A percentile compares a stretch with the other conserved stretches of the same genome.
Evolutionary conservation across 129 eudicot species (phyloP).

Genomic region (Chrysanthemum seticuspe): DNA sequence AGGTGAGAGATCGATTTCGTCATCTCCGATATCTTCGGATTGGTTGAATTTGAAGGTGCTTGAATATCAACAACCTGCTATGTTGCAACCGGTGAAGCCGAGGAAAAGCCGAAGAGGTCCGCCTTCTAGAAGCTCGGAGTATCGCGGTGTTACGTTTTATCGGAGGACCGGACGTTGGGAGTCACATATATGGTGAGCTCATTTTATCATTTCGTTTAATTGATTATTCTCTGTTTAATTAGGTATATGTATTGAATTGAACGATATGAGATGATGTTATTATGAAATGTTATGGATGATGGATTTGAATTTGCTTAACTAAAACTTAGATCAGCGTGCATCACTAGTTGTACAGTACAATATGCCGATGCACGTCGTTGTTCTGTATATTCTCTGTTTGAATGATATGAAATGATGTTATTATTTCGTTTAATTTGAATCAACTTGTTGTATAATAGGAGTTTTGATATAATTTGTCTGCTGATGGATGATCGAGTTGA

Average conservation of each 20-base stretch:
- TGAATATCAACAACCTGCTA: slow-evolving; percentile 27
- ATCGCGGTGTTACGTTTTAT: slow-evolving; percentile 89
- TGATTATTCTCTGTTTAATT: neutral
- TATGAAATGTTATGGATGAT: neutral
- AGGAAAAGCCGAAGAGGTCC: slow-evolving; percentile 88
- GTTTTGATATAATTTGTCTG: too few species aligned
- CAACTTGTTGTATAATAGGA: too few species aligned
- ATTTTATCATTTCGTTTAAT: too few species aligned
- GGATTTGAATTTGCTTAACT: too few species aligned
- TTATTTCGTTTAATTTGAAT: too few species aligned
- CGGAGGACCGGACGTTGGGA: slow-evolving; percentile 98
- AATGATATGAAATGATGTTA: too few species aligned
- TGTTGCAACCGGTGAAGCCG: slow-evolving; percentile 25
- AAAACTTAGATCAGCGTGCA: too few species aligned
- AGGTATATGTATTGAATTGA: neutral
- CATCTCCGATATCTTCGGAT: slow-evolving; percentile 33
- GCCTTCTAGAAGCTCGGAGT: slow-evolving; percentile 79
- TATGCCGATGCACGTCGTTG: neutral
- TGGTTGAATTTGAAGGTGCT: slow-evolving; percentile 70
- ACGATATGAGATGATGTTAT: neutral
- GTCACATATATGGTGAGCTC: slow-evolving; percentile 82
- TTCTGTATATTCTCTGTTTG: neutral
- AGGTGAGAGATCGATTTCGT: slow-evolving; percentile 13
- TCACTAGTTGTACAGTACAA: too few species aligned
- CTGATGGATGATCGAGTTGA: too few species aligned